Percentiles rank a stretch among this genome's conserved stretches.
Conservation (phyloP, 1,284 basidiomycete genomes). For the Coriolopsis trogii region DNA sequence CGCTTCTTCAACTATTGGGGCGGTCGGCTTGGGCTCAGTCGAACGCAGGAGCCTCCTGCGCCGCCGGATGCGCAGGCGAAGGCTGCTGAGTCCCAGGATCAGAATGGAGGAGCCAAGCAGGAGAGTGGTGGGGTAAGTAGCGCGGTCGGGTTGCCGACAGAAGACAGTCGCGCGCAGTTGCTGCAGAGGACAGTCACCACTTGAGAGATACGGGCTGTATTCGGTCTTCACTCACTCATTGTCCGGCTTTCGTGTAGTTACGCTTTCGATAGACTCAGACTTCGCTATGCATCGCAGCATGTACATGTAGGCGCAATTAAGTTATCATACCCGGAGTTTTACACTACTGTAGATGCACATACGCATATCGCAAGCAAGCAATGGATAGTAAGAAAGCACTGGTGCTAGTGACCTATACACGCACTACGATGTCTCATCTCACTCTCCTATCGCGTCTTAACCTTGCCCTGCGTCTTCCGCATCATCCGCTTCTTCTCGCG, state of each 20-base stretch:
- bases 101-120: neutral
- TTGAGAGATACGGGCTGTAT: neutral
- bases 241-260: constrained; percentile 6
- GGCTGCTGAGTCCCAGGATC: neutral
- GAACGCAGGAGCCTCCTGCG: constrained; percentile 16
- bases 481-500: constrained; percentile 74
- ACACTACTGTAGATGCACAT: neutral
- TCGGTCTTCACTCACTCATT: neutral
- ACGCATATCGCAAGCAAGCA: neutral
- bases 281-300: constrained; percentile 26
- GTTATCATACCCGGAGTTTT: constrained; percentile 17
- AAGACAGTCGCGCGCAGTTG: constrained; percentile 10
- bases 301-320: constrained; percentile 32
- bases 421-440: neutral
- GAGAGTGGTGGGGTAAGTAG: constrained; percentile 14
- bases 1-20: constrained; percentile 77
- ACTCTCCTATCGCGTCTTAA: constrained; percentile 44
- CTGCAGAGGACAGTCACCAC: constrained; percentile 18
- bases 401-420: neutral
- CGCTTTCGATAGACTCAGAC: constrained; percentile 20
- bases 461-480: constrained; percentile 71
- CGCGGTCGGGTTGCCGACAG: constrained; percentile 11
- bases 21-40: constrained; percentile 39
- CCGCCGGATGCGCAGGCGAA: constrained; percentile 7
- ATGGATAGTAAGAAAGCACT: neutral